Conservation (phyloP, 1,139 yeast genomes). For the Yamadazyma oceani region DNA sequence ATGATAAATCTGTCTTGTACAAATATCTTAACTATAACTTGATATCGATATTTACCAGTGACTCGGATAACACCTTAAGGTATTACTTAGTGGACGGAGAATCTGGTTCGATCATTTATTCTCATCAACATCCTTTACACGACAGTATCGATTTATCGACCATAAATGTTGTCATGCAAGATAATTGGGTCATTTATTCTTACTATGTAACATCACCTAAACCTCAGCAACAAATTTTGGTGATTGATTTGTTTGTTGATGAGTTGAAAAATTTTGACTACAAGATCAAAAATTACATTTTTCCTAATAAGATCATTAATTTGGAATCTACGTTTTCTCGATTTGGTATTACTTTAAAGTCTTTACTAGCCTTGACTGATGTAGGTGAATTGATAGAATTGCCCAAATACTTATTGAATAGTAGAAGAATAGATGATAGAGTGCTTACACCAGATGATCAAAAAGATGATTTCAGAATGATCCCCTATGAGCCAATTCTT, state of each 20-base stretch:
- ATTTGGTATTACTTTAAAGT: slow-evolving; percentile 73
- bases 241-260: slow-evolving; percentile 78
- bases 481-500: slow-evolving; percentile 68
- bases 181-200: slow-evolving; percentile 79
- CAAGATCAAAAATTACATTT: slow-evolving; percentile 54
- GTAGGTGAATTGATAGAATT: slow-evolving; percentile 67
- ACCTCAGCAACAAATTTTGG: slow-evolving; percentile 59
- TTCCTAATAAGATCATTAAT: slow-evolving; percentile 54
- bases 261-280: slow-evolving; percentile 24
- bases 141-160: slow-evolving; percentile 38
- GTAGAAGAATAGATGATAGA: slow-evolving; percentile 59
- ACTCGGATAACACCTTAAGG: slow-evolving; percentile 29
- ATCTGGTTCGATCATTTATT: slow-evolving; percentile 63
- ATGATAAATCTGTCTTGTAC: slow-evolving; percentile 75
- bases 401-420: slow-evolving; percentile 65
- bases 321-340: slow-evolving; percentile 63
- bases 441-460: slow-evolving; percentile 55
- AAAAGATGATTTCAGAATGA: slow-evolving; percentile 56
- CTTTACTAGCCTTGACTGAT: slow-evolving; percentile 57
- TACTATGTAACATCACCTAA: slow-evolving; percentile 54
- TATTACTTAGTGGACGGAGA: slow-evolving; percentile 64
- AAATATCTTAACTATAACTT: slow-evolving; percentile 78
- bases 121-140: slow-evolving; percentile 42
- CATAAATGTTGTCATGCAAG: slow-evolving; percentile 65
- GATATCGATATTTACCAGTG: slow-evolving; percentile 53